Conservation (phyloP, 805 yeast species). For the Cyberlindnera misumaiensis region DNA sequence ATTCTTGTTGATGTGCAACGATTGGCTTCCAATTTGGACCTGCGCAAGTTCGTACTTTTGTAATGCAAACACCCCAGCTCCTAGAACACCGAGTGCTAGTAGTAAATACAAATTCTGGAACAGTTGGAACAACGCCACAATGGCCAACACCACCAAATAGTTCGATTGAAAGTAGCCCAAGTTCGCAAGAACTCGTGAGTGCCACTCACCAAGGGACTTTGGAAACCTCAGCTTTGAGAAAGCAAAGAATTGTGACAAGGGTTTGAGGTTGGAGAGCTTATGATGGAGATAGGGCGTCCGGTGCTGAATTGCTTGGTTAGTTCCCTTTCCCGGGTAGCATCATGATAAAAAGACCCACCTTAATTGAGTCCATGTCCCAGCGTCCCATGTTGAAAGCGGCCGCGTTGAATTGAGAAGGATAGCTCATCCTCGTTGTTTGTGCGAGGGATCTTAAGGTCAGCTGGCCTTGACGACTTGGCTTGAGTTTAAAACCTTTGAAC, state of each 20-base stretch:
- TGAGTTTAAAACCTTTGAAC: no score
- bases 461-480: no score
- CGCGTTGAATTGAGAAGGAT: conserved; percentile 5
- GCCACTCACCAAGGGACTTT: conserved; percentile 9
- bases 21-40: conserved; percentile 3
- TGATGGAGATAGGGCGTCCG: conserved; percentile 21
- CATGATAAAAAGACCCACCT: not conserved
- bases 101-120: conserved; percentile 17
- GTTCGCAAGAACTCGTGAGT: conserved; percentile 9
- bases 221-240: conserved; percentile 10
- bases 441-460: no score
- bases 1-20: conserved; percentile 11
- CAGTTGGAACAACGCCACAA: conserved; percentile 12
- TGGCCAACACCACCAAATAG: conserved; percentile 12
- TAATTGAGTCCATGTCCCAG: conserved; percentile 8
- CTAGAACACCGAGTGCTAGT: conserved; percentile 5
- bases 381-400: conserved; percentile 9
- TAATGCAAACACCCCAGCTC: conserved; percentile 7
- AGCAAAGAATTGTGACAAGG: conserved; percentile 17
- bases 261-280: conserved; percentile 18
- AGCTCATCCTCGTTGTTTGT: no score
- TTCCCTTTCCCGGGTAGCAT: not conserved
- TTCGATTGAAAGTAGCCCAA: conserved; percentile 20
- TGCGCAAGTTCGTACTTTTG: conserved; percentile 8
- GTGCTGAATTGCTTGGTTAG: conserved; percentile 2